Evolutionary conservation across 2,329 filamentous ascomycete species (phyloP).

Genomic region (Cercospora sp.): DNA sequence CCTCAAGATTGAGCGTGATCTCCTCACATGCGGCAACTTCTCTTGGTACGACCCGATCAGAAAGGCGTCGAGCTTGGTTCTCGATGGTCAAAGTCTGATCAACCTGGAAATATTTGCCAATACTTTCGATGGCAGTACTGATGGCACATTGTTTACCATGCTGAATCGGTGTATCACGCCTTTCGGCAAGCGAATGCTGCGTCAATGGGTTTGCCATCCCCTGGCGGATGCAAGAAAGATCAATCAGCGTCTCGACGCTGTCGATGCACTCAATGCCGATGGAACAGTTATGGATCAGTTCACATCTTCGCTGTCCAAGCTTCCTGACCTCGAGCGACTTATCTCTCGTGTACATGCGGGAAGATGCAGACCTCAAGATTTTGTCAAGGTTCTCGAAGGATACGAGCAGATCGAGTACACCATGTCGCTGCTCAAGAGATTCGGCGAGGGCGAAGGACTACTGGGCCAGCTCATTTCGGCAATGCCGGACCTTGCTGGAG

Average conservation of each 20-base stretch:
- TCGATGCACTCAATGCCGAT: conserved; percentile 88
- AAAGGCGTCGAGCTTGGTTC: conserved; percentile 81
- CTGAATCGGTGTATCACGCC: conserved; percentile 94
- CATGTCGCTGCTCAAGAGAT: conserved; percentile 73
- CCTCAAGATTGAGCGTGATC: conserved; percentile 82
- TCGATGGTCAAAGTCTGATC: conserved; percentile 94
- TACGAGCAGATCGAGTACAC: conserved; percentile 98
- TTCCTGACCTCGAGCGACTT: conserved; percentile 90
- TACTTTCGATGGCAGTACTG: conserved; percentile 77
- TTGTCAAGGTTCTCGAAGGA: conserved; percentile 87
- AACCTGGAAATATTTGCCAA: conserved; percentile 98
- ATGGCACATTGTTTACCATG: conserved; percentile 86
- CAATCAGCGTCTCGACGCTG: conserved; percentile 89
- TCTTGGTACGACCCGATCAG: conserved; percentile 89
- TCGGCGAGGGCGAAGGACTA: conserved; percentile 75
- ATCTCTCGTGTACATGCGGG: conserved; percentile 94
- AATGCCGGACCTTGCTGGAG: conserved; percentile 79
- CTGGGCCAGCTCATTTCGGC: conserved; percentile 78
- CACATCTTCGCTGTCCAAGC: conserved; percentile 79
- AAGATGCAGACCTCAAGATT: conserved; percentile 86
- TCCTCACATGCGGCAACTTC: conserved; percentile 89
- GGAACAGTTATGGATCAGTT: conserved; percentile 80
- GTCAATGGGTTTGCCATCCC: conserved; percentile 96
- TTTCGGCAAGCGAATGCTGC: conserved; percentile 93
- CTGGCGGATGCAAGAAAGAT: conserved; percentile 83